Base-by-base conservation (phyloP, 805 yeast species). In the Sungouiella blattae region DNA sequence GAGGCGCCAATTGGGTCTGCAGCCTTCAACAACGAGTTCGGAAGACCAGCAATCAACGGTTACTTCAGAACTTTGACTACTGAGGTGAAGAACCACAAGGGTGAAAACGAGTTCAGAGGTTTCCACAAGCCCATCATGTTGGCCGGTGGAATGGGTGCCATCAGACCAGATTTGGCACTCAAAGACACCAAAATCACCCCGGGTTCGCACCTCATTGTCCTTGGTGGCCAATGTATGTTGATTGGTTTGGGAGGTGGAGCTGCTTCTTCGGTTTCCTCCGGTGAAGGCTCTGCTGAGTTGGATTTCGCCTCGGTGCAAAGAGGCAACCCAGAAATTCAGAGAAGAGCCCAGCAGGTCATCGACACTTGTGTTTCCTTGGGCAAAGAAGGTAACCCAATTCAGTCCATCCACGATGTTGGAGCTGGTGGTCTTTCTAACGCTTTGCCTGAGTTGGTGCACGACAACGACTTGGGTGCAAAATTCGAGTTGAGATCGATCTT, bases 201-300 rank as follows among this genome's bases (percentile, higher is more conserved):
- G 18, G 96, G 96, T 18, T 79, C 97, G 12, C 78, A 82, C 36
- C 73, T 93, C 44, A 86, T 93, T 55, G 98, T 93, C 20, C 76
- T 93, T 32, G 99, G 99, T 58, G 99, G 99, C 40, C 96, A 89
- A 52, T 86, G 87, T 14, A 91, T 93, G 98, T 76, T 93, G 52
- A 93, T 93, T 63, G 99, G 99, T 55, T 75, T 93, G 39, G 99
- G 99, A 57, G 99, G 99, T 55, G 99, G 99, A 67, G 99, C 99
- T 27, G 98, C 98, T 5, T 93, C 98, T 2, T 86, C 96, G 11
- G 79, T 89, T 33, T 79, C 95, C n/a, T 85, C 96, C 16, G 96
- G 97, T 52, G 96, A 87, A 60, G 96, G 93, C 34, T 85, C 95
- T 26, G 98, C 95, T 20, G 95, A 83, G 47, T 77, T 93, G 53